Percentiles rank a stretch among this genome's conserved stretches.
phyloP scores from a whole-genome alignment of 345 rosid species.

The Murraya paniculata region DNA sequence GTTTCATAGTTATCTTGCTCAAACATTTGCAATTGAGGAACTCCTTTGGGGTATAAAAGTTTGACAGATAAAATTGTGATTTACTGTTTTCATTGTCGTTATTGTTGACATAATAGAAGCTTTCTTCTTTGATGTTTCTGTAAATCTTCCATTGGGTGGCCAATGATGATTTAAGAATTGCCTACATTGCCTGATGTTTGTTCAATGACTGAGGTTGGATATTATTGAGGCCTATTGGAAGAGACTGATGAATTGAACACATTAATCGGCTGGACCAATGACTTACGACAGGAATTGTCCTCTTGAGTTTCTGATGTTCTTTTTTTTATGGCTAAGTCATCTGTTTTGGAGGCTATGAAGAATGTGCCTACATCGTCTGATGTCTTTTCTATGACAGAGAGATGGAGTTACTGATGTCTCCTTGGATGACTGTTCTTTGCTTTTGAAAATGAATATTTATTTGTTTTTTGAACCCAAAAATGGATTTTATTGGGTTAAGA shows the following conservation, averaged over 20 bases:
- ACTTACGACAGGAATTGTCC: neutral
- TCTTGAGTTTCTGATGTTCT: neutral
- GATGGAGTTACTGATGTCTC: conserved; percentile 12
- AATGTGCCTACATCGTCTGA: conserved; percentile 16
- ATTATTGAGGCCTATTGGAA: neutral
- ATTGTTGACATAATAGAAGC: neutral
- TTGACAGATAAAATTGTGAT: neutral
- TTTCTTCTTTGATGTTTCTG: neutral
- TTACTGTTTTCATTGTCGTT: neutral
- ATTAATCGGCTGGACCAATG: neutral
- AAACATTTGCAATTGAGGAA: neutral
- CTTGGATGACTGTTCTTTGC: neutral
- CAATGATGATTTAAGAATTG: conserved; percentile 9
- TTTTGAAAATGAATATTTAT: neutral
- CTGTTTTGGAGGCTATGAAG: conserved; percentile 11
- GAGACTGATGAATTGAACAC: neutral
- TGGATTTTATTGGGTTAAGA: neutral
- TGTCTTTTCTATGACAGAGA: neutral
- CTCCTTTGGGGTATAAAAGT: neutral
- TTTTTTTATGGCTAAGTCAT: neutral
- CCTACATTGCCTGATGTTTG: conserved; percentile 5
- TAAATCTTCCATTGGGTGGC: neutral
- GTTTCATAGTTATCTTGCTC: neutral
- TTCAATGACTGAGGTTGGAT: conserved; percentile 8
- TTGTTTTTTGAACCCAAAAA: neutral